Evolutionary conservation across 2,329 filamentous ascomycete genomes (phyloP), one percentile per base, ranked within the genome.

Genomic region (Hymenoscyphus fraxineus): DNA sequence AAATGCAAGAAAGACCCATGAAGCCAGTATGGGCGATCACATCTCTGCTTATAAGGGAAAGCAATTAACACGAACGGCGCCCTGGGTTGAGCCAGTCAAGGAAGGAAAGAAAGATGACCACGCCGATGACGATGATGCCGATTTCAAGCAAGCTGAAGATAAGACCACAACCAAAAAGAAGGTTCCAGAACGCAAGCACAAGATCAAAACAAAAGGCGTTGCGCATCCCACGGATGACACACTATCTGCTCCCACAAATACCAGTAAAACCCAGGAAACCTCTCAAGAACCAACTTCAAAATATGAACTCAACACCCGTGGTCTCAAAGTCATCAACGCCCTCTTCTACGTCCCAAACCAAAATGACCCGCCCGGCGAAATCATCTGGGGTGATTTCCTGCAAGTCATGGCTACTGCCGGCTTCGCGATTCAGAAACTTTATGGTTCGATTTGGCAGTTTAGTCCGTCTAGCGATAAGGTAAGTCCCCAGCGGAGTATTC

Each of bases 361-460:
- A 0, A 76, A 69, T 0, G 74, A 78, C 0, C 74, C 76, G 0
- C 78, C 79, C 0, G 80, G 80, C 6, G 83, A 85, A 68, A 68
- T 86, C 0, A 54, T 77, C 0, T 86, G 83, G 84, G 73, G 66
- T 2, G 81, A 85, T 54, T 82, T 85, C 63, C 68, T 85, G 2
- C 78, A 81, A 64, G 81, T 82, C 0, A 80, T 86, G 79, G 67
- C 68, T 0, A 76, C 75, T 0, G 76, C 77, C 0, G 84, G 83
- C 0, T 85, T 88, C 62, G 63, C 67, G 0, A 78, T 78, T 0
- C 75, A 84, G 73, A 87, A 88, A 73, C 76, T 86, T 0, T 85
- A 85, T 65, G 83, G 84, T 0, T 87, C 82, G 0, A 81, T 81
- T 0, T 88, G 85, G 86, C 81, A 85, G 15, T 88, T 88, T 64